A percentile compares a stretch with the other conserved stretches of the same genome.
phyloP scores from a whole-genome alignment of 257 asterid species.

The Schizonepeta tenuifolia region DNA sequence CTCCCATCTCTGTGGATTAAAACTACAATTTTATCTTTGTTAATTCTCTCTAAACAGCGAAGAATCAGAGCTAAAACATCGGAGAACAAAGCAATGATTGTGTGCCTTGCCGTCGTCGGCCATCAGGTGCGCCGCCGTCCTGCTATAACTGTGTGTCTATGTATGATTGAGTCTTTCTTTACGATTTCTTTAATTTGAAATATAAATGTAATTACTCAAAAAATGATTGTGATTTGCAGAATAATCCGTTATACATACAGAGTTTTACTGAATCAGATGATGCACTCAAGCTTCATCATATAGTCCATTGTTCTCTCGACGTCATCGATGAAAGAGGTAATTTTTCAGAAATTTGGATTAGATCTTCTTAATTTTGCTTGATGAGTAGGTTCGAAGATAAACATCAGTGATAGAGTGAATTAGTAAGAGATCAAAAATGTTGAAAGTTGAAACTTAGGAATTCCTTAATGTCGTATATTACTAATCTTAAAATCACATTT shows the following conservation, averaged over 20 bases:
- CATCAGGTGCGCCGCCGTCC: slow-evolving; percentile 33
- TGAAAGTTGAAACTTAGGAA: neutral
- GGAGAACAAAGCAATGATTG: slow-evolving; percentile 25
- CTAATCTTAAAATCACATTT: neutral
- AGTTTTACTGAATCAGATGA: slow-evolving; percentile 36
- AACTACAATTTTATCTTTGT: neutral
- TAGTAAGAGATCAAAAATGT: neutral
- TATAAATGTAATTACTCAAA: neutral
- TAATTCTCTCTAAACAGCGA: neutral
- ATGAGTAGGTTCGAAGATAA: neutral
- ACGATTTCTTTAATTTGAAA: too few relatives aligned
- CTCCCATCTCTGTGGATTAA: neutral
- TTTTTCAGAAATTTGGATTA: neutral
- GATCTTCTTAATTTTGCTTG: slow-evolving; percentile 22
- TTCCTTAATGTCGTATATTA: neutral
- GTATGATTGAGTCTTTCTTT: neutral
- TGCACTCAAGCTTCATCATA: slow-evolving; percentile 78
- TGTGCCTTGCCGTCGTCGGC: slow-evolving; percentile 41
- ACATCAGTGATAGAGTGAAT: neutral
- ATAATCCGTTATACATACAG: slow-evolving; percentile 34
- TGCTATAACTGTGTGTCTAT: neutral
- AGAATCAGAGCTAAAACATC: slow-evolving; percentile 9
- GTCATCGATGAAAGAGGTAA: slow-evolving; percentile 90
- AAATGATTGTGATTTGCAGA: slow-evolving; percentile 29
- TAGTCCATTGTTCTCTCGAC: slow-evolving; percentile 92